A percentile compares a stretch with the other conserved stretches of the same genome.
Evolutionary conservation across 2,329 filamentous ascomycete species (phyloP).

Genomic region (Magnaporthiopsis rhizophila): DNA sequence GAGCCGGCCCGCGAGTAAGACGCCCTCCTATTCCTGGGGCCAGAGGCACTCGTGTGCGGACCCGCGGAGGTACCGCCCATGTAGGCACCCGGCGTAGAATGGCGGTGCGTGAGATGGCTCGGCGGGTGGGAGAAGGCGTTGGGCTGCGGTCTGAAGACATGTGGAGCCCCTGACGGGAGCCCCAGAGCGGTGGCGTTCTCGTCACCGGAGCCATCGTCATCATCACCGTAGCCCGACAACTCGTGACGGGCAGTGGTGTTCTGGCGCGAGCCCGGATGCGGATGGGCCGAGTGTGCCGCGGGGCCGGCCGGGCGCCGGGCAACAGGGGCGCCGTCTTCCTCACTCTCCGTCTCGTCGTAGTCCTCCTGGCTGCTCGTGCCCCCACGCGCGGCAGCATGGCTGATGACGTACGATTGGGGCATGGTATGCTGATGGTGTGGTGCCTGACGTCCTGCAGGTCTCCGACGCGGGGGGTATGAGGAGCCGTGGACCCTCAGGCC

Average conservation of each 20-base stretch:
- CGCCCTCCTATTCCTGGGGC: background rate
- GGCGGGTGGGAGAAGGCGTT: conserved; percentile 88
- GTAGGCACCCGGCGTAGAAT: conserved; percentile 29
- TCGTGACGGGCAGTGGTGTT: conserved; percentile 26
- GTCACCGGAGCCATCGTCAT: conserved; percentile 47
- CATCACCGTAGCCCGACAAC: conserved; percentile 35
- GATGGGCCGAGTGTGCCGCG: background rate
- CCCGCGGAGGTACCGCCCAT: conserved; percentile 14
- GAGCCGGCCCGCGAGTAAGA: conserved; percentile 6
- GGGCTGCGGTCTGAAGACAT: conserved; percentile 73
- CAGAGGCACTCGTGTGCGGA: conserved; percentile 15
- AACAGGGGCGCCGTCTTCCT: conserved; percentile 65
- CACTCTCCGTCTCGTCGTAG: conserved; percentile 88
- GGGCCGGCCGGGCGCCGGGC: background rate
- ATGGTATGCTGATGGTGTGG: conserved; percentile 1
- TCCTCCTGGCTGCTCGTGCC: conserved; percentile 79
- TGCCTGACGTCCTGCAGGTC: conserved; percentile 20
- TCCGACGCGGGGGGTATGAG: conserved; percentile 53
- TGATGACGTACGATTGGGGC: conserved; percentile 21
- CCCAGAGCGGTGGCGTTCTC: conserved; percentile 81
- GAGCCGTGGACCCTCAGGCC: conserved; percentile 68
- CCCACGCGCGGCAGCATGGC: conserved; percentile 31
- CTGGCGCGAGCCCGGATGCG: conserved; percentile 11
- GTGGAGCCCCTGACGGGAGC: conserved; percentile 36
- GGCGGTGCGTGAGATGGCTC: conserved; percentile 28